Percentiles rank a stretch among this genome's conserved stretches.
Conservation (phyloP, 2,329 filamentous ascomycete genomes). For the Microdochium bolleyi region DNA sequence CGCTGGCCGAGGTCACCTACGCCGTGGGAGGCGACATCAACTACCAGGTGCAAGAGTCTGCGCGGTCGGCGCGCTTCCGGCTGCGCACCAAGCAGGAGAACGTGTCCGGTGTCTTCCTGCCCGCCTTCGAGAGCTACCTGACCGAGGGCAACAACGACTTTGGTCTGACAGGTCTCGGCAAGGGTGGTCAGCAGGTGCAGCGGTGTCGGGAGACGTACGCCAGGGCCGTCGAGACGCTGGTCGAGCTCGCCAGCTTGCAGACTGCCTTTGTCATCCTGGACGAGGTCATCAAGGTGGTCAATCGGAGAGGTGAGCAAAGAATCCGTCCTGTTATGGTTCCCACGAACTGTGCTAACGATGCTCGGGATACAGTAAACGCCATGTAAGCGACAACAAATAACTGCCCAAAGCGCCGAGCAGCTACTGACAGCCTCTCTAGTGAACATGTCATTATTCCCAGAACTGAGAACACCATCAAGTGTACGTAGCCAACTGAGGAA, state of each 20-base stretch:
- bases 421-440: conserved; percentile 28
- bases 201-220: conserved; percentile 93
- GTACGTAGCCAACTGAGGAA: too few relatives aligned
- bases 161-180: conserved; percentile 87
- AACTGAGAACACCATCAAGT: conserved; percentile 99
- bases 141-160: conserved; percentile 93
- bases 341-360: conserved; percentile 16
- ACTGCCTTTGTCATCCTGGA: conserved; percentile 97
- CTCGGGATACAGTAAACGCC: conserved; percentile 62
- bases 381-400: conserved; percentile 51
- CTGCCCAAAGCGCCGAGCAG: not conserved
- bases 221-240: conserved; percentile 87
- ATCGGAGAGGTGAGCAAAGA: conserved; percentile 65
- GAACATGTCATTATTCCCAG: conserved; percentile 95
- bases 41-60: conserved; percentile 96
- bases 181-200: conserved; percentile 95
- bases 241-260: conserved; percentile 91
- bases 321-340: not conserved
- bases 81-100: conserved; percentile 96
- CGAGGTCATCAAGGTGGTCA: conserved; percentile 98
- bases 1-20: conserved; percentile 93
- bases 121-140: conserved; percentile 85
- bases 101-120: conserved; percentile 91
- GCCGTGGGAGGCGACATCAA: conserved; percentile 92
- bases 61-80: conserved; percentile 85